phyloP scores from a whole-genome alignment of 345 rosid species.

The Melaleuca alternifolia region DNA sequence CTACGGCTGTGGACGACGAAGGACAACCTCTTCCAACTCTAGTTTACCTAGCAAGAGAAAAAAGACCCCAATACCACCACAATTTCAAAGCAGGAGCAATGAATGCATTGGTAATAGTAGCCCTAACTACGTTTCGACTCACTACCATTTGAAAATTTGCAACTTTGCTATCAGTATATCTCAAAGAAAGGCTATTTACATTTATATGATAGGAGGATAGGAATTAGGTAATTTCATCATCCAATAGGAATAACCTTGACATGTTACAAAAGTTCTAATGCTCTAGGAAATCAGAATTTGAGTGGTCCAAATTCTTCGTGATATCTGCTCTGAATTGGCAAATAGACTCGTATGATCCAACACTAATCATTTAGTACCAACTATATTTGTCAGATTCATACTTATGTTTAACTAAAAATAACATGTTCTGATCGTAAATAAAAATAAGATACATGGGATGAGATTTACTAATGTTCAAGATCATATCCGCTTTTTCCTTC shows the following conservation, averaged over 20 bases:
- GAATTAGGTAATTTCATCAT: not conserved
- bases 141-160: not conserved
- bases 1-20: slow-evolving; percentile 7
- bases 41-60: slow-evolving; percentile 36
- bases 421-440: not conserved
- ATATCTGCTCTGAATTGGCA: not conserved
- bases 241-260: not conserved
- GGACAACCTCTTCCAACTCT: slow-evolving; percentile 28
- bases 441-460: not conserved
- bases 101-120: slow-evolving; percentile 25
- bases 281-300: not conserved
- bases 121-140: not conserved
- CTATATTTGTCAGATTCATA: not conserved
- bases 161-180: not conserved
- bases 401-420: not conserved
- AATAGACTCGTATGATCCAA: not conserved
- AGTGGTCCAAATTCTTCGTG: not conserved
- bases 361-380: not conserved
- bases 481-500: not conserved
- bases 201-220: not conserved
- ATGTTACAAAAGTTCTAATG: not conserved
- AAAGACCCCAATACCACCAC: slow-evolving; percentile 28
- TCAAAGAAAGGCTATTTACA: not conserved
- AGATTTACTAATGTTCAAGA: not conserved
- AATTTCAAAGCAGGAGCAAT: slow-evolving; percentile 50